Evolutionary conservation across 108 stramenopile species (phyloP).

Genomic region (Pseudonitzschia multiseries): DNA sequence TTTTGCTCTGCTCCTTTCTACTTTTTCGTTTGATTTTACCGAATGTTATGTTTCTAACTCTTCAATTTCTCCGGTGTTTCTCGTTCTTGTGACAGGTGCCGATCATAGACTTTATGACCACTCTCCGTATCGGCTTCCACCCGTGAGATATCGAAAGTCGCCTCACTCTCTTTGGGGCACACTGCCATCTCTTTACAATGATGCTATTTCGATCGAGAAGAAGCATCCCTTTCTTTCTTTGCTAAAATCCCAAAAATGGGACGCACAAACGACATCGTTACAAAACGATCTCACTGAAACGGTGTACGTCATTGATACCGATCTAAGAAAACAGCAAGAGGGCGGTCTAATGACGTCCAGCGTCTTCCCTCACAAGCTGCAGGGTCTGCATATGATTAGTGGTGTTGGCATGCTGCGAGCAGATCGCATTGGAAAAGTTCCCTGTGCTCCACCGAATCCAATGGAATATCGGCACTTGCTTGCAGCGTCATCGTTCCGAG

Average conservation of each 20-base stretch:
- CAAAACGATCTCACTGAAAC: slow-evolving; percentile 43
- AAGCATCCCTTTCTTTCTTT: slow-evolving; percentile 57
- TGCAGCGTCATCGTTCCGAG: slow-evolving; percentile 74
- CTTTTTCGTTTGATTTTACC: not conserved
- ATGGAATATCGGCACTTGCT: slow-evolving; percentile 61
- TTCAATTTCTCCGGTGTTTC: not conserved
- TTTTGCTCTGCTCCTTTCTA: slow-evolving; percentile 2
- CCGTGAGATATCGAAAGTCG: slow-evolving; percentile 69
- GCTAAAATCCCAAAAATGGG: slow-evolving; percentile 33
- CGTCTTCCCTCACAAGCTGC: slow-evolving; percentile 70
- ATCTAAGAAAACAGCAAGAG: slow-evolving; percentile 82
- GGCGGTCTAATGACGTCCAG: slow-evolving; percentile 58
- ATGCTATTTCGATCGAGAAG: slow-evolving; percentile 17
- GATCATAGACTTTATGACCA: slow-evolving; percentile 67
- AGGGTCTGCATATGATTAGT: slow-evolving; percentile 75
- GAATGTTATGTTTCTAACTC: not conserved
- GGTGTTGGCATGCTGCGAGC: slow-evolving; percentile 56
- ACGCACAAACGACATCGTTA: slow-evolving; percentile 8
- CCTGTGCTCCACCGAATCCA: slow-evolving; percentile 45
- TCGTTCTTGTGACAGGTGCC: slow-evolving; percentile 38
- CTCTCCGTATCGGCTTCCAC: slow-evolving; percentile 69
- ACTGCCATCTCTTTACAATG: slow-evolving; percentile 58
- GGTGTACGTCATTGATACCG: slow-evolving; percentile 78
- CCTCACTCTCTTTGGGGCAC: slow-evolving; percentile 89
- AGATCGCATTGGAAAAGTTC: slow-evolving; percentile 24